Evolutionary conservation across 768 basidiomycete genomes (phyloP), one percentile per base, ranked within the genome.

Genomic region (Lactarius tabidus): DNA sequence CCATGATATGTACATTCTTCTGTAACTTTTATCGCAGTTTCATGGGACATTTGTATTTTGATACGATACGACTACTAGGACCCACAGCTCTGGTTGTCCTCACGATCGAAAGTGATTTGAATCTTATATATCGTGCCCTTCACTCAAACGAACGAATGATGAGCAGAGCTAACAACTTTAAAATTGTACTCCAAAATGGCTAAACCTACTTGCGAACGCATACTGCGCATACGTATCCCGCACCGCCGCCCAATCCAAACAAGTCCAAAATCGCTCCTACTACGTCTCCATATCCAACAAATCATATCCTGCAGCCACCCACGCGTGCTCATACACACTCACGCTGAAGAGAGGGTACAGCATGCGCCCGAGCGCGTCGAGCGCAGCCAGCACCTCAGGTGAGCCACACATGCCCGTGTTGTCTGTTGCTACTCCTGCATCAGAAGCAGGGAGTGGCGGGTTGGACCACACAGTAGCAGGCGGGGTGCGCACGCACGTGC

Each of bases 211-310:
- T 10, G 18, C 31, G 57, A 33, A 26, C 48, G 38, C 39, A 7
- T 35, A 58, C 29, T 26, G 31, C 48, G 36, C 36, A 60, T 75
- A 81, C 57, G 72, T 53, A 15, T 69, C 57, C 59, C 71, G 72
- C 66, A 90, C 84, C 71, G 82, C 84, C 43, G 76, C 70, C 93
- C 93, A 96, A 74, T 96, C 81, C 60, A 95, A 75, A 26, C 88
- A 89, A 10, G 78, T 80, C 92, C 93, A 96, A 77, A 95, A 93
- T 72, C 87, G 82, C 71, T 81, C 84, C 72, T 95, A 73, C 81
- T 93, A 96, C 70, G 82, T 82, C 74, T 95, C 92, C 76, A 92
- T 91, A 29, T 93, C 93, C 91, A 91, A 94, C 6, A 96, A 83
- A 5, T 94, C 93, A 69, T 89, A 93, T 43, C 90, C 91, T 23